A percentile compares a stretch with the other conserved stretches of the same genome.
phyloP scores from a whole-genome alignment of 257 asterid genomes.

The Solanum pennellii region DNA sequence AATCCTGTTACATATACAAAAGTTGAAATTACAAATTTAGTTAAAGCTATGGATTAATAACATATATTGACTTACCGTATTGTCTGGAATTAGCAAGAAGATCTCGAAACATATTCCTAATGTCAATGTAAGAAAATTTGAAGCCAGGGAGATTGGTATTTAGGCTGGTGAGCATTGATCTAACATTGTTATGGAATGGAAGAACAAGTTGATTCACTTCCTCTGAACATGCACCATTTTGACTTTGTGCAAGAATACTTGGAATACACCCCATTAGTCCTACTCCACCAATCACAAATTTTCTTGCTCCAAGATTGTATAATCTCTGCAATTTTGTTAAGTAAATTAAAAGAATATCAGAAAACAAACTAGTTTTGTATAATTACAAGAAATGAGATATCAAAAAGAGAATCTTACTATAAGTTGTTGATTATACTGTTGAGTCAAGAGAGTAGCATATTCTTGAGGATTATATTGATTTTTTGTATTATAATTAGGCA shows the following conservation, averaged over 20 bases:
- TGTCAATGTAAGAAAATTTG: constrained; percentile 45
- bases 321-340: constrained; percentile 31
- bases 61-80: constrained; percentile 32
- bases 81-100: constrained; percentile 50
- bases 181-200: constrained; percentile 57
- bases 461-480: constrained; percentile 57
- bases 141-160: constrained; percentile 51
- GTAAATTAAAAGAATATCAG: background rate
- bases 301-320: constrained; percentile 89
- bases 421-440: constrained; percentile 64
- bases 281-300: constrained; percentile 67
- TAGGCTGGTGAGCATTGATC: constrained; percentile 54
- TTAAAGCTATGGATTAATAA: background rate
- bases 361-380: background rate
- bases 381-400: background rate
- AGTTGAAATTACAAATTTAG: background rate
- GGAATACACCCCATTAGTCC: constrained; percentile 92
- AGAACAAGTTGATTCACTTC: constrained; percentile 47
- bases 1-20: background rate
- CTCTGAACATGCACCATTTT: constrained; percentile 41
- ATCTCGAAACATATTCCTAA: constrained; percentile 60
- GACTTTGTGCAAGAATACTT: constrained; percentile 63
- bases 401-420: constrained; percentile 20
- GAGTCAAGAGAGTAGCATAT: constrained; percentile 52
- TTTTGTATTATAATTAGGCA: constrained; percentile 72